Evolutionary conservation across 2,329 filamentous ascomycete genomes (phyloP).

Genomic region (Tolypocladium nubicola): DNA sequence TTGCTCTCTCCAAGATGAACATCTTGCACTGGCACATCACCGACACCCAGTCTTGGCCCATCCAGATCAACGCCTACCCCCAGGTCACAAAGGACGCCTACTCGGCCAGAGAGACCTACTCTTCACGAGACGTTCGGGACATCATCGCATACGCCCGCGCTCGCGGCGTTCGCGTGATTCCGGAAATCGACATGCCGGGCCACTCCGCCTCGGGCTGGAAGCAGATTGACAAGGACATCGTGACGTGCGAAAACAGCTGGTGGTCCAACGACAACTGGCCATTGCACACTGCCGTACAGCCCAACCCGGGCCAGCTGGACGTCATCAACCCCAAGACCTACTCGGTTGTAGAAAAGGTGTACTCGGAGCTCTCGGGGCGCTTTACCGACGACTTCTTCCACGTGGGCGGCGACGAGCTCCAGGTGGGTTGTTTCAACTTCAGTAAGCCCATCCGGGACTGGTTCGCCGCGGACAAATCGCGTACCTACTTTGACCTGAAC

Average conservation of each 20-base stretch:
- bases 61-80: constrained; percentile 36
- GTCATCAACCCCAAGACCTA: constrained; percentile 45
- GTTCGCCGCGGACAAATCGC: constrained; percentile 33
- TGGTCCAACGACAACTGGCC: constrained; percentile 49
- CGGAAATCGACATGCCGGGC: constrained; percentile 47
- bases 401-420: constrained; percentile 44
- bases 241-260: constrained; percentile 46
- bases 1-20: constrained; percentile 46
- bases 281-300: constrained; percentile 40
- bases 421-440: constrained; percentile 45
- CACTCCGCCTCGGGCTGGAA: constrained; percentile 44
- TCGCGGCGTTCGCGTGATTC: constrained; percentile 43
- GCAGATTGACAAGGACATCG: constrained; percentile 39
- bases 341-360: constrained; percentile 41
- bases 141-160: constrained; percentile 38
- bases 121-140: constrained; percentile 27
- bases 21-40: constrained; percentile 47
- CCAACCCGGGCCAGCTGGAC: constrained; percentile 45
- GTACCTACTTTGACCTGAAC: constrained; percentile 35
- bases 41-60: constrained; percentile 45
- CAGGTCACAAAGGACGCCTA: constrained; percentile 44
- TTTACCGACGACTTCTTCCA: constrained; percentile 45
- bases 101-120: constrained; percentile 35
- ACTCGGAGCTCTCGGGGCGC: constrained; percentile 37
- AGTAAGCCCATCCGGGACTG: constrained; percentile 36